phyloP scores from a whole-genome alignment of 2,329 filamentous ascomycete genomes.

The Cladosporium colombiae region DNA sequence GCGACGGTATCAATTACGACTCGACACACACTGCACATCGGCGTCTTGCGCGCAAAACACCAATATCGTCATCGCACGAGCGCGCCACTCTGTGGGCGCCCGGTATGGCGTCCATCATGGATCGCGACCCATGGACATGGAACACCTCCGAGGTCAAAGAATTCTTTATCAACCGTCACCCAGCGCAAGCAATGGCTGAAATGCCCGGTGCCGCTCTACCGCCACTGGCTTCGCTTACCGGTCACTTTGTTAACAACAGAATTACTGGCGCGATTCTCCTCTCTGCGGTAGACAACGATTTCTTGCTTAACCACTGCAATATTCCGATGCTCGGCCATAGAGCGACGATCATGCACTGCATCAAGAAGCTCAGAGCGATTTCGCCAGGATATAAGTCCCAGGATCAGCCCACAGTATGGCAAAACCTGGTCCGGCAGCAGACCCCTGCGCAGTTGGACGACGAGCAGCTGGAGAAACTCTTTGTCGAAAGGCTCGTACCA shows the following conservation, averaged over 20 bases:
- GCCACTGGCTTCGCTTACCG: slow-evolving; percentile 55
- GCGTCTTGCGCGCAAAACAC: neutral
- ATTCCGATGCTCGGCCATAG: slow-evolving; percentile 61
- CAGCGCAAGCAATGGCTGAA: slow-evolving; percentile 21
- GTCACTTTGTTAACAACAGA: slow-evolving; percentile 59
- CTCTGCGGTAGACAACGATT: slow-evolving; percentile 52
- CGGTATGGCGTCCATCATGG: slow-evolving; percentile 28
- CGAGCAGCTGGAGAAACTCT: neutral
- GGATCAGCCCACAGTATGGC: neutral
- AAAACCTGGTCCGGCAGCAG: no score
- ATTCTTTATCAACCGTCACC: slow-evolving; percentile 59
- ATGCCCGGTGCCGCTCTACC: slow-evolving; percentile 48
- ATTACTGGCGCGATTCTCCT: slow-evolving; percentile 68
- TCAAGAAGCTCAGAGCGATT: slow-evolving; percentile 58
- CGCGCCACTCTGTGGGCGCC: neutral
- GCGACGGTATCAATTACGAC: neutral
- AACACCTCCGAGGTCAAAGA: slow-evolving; percentile 65
- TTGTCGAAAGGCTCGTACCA: neutral
- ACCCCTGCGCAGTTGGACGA: neutral
- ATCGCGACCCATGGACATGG: slow-evolving; percentile 74
- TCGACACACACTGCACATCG: neutral
- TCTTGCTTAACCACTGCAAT: slow-evolving; percentile 57
- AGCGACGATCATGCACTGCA: slow-evolving; percentile 58
- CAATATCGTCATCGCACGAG: neutral
- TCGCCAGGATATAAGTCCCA: slow-evolving; percentile 45